Evolutionary conservation across 176 grass and related monocot genomes (phyloP), one percentile per base, ranked within the genome.

Genomic region (Elaeis guineensis): DNA sequence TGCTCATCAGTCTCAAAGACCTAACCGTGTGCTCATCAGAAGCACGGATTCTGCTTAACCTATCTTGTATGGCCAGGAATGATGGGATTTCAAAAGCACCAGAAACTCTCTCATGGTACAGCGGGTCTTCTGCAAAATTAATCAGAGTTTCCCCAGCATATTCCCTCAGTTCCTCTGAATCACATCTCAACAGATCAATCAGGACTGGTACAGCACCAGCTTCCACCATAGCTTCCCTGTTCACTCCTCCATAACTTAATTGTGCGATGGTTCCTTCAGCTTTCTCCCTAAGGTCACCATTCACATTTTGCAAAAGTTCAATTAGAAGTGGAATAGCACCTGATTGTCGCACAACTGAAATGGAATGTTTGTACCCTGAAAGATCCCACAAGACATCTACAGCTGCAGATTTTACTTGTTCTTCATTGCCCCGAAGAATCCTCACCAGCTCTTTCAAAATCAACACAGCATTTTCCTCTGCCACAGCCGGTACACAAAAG

Each of bases 41-140:
- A 17, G 55, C 16, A 50, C 32, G 35, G 15, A 70, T 50, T 2
- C 30, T 21, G 24, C 24, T 58, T 16, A 70, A 59, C 55, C 55
- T 69, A 49, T 69, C 54, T 70, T 18, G 54, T 50, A 59, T 26
- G 7, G 35, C 18, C 67, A 58, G 19, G 49, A 50, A 59, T 21
- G 67, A 50, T 14, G 67, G 67, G 50, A 25, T n/a, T 25, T 19
- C 15, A 25, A 50, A 52, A n/a, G 21, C 62, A 26, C 50, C 67
- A 19, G 32, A 50, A 7, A 50, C 67, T 14, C 28, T 44, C 32
- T 50, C 67, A 0, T 20, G 35, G 58, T 59, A 50, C 3, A 25
- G 16, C 19, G 55, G 35, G 49, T 59, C 67, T 58, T 70, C 67
- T 58, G 54, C 35, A 59, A 58, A 70, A 70, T 70, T 70, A 49